Evolutionary conservation across 257 asterid species (phyloP).

Genomic region (Nicotiana knightiana): DNA sequence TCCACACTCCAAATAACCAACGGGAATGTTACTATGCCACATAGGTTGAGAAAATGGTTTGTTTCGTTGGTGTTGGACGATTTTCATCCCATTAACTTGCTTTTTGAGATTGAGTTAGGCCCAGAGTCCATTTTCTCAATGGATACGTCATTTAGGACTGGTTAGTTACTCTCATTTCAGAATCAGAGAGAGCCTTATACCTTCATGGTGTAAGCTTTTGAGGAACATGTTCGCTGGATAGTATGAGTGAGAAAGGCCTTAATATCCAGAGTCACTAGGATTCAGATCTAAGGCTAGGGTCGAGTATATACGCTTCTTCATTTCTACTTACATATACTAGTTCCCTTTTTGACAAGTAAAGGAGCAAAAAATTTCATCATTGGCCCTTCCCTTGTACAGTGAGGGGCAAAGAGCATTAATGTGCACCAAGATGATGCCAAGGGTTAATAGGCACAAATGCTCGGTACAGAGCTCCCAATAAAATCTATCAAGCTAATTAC

Average conservation of each 20-base stretch:
- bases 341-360: background rate
- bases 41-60: background rate
- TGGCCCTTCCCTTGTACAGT: background rate
- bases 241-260: background rate
- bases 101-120: background rate
- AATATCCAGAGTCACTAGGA: background rate
- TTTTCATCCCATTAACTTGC: background rate
- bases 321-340: background rate
- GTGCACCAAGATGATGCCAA: background rate
- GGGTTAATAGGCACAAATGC: background rate
- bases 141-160: background rate
- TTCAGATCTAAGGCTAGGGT: background rate
- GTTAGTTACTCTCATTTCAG: background rate
- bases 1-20: background rate
- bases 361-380: background rate
- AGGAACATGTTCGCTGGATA: background rate
- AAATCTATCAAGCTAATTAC: background rate
- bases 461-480: background rate
- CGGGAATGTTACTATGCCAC: background rate
- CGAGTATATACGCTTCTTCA: background rate
- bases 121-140: background rate
- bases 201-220: background rate
- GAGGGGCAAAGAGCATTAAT: background rate
- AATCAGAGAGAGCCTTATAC: background rate
- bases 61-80: background rate